A percentile compares a stretch with the other conserved stretches of the same genome.
phyloP scores from a whole-genome alignment of 257 asterid genomes.

The Thymus mandschuricus region DNA sequence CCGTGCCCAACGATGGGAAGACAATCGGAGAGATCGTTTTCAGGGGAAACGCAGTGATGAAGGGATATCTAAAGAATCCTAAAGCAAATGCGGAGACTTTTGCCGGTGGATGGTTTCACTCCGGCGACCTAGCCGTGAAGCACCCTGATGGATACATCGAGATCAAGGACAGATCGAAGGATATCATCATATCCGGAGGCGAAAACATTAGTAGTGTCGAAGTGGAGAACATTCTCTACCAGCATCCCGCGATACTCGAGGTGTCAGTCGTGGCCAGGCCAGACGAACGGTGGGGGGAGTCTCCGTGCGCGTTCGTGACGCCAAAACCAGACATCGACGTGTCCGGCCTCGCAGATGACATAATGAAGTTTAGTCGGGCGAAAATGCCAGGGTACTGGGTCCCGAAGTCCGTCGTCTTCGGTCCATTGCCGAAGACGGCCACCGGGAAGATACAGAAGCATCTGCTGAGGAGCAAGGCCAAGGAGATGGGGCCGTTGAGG shows the following conservation, averaged over 20 bases:
- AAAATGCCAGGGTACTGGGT: constrained; percentile 91
- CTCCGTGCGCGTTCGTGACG: constrained; percentile 94
- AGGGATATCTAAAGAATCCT: constrained; percentile 91
- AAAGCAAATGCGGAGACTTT: constrained; percentile 80
- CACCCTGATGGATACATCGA: constrained; percentile 87
- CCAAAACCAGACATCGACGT: constrained; percentile 54
- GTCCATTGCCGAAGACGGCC: constrained; percentile 94
- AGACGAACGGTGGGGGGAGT: constrained; percentile 92
- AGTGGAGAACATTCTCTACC: constrained; percentile 84
- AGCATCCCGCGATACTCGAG: constrained; percentile 73
- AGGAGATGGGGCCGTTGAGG: constrained; percentile 84
- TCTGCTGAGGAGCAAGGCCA: constrained; percentile 77
- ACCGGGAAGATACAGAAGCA: constrained; percentile 98
- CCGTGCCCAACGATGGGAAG: constrained; percentile 81
- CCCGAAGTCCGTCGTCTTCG: constrained; percentile 80
- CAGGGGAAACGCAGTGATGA: constrained; percentile 86
- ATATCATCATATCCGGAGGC: constrained; percentile 91
- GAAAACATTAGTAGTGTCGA: constrained; percentile 93
- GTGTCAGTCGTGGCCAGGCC: constrained; percentile 93
- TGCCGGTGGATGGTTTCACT: constrained; percentile 83
- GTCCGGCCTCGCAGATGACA: constrained; percentile 57
- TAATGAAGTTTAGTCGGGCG: constrained; percentile 72
- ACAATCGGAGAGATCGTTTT: constrained; percentile 89
- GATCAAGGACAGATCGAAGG: constrained; percentile 86
- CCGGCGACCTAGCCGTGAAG: constrained; percentile 94